These are phyloP conservation scores for Ophiocytium majus DNA, from an alignment of 352 stramenopile species.

Conservation along the genomic window DNA sequence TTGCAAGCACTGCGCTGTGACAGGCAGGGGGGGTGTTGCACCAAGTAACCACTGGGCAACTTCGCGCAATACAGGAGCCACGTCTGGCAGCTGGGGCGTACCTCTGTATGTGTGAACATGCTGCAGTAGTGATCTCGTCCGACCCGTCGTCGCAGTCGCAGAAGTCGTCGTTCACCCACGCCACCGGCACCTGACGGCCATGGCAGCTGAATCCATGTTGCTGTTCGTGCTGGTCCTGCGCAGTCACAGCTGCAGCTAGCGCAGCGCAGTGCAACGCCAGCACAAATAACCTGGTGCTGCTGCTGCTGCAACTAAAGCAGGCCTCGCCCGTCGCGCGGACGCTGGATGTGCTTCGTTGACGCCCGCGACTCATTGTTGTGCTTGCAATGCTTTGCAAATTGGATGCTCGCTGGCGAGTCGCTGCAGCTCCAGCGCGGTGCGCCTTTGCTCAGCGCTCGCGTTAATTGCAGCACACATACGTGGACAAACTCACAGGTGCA, in stretches of 20 bases:
- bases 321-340: too few species aligned
- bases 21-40: too few species aligned
- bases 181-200: background rate
- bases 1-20: too few species aligned
- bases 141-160: conserved; percentile 13
- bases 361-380: too few species aligned
- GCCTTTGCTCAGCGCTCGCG: too few species aligned
- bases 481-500: too few species aligned
- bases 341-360: too few species aligned
- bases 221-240: background rate
- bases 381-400: too few species aligned
- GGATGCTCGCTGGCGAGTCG: too few species aligned
- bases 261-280: background rate
- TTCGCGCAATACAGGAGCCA: background rate
- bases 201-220: background rate
- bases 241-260: background rate
- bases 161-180: background rate
- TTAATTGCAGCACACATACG: too few species aligned
- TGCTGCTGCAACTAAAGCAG: too few species aligned
- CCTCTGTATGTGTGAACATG: background rate
- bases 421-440: too few species aligned
- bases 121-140: background rate
- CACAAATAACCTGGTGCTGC: background rate
- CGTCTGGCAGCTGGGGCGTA: background rate
- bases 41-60: background rate